Percentiles rank a stretch among this genome's conserved stretches.
Conservation (phyloP, 1,139 yeast genomes). For the Spathaspora sp. region DNA sequence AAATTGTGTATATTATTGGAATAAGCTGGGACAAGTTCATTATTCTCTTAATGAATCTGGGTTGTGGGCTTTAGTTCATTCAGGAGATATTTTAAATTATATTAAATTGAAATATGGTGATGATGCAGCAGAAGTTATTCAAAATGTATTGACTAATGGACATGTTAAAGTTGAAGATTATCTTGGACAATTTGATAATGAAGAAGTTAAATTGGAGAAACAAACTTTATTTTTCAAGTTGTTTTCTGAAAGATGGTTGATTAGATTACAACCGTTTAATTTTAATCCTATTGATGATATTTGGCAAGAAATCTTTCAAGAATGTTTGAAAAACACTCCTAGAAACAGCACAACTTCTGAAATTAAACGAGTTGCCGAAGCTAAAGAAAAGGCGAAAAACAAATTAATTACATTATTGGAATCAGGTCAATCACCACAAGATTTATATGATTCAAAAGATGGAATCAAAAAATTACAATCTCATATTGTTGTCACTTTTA, state of each 20-base stretch:
- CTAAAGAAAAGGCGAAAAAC: conserved; percentile 57
- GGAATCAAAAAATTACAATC: conserved; percentile 47
- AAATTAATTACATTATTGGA: conserved; percentile 40
- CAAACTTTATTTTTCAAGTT: conserved; percentile 44
- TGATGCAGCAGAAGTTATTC: conserved; percentile 65
- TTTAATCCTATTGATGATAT: conserved; percentile 52
- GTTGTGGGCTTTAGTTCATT: conserved; percentile 59
- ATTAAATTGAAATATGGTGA: conserved; percentile 45
- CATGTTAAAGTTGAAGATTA: conserved; percentile 65
- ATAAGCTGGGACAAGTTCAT: conserved; percentile 30
- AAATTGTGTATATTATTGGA: conserved; percentile 58
- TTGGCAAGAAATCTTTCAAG: conserved; percentile 55
- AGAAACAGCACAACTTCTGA: conserved; percentile 54
- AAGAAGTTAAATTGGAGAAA: conserved; percentile 18
- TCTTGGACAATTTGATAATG: conserved; percentile 37
- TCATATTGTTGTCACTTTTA: conserved; percentile 57
- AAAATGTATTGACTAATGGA: conserved; percentile 65
- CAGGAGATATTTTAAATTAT: conserved; percentile 71
- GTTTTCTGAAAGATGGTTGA: conserved; percentile 59
- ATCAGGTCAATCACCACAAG: conserved; percentile 27
- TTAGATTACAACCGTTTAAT: conserved; percentile 36
- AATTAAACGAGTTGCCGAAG: conserved; percentile 62
- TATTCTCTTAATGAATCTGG: conserved; percentile 70
- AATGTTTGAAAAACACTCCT: conserved; percentile 50
- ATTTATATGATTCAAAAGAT: conserved; percentile 28